Evolutionary conservation across 306 rosid species (phyloP).

Genomic region (Clitoria ternatea): DNA sequence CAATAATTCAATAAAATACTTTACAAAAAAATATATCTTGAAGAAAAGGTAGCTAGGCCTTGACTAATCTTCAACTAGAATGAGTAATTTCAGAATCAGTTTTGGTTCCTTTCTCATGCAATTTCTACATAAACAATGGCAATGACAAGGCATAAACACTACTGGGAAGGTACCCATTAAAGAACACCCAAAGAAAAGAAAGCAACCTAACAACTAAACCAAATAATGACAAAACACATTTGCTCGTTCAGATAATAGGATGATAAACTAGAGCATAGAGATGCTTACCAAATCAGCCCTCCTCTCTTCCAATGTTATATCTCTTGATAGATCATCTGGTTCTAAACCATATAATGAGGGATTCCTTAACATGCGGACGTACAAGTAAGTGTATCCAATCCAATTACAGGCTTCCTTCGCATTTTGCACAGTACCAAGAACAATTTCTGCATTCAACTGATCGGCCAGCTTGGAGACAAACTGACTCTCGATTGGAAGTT

Average conservation of each 20-base stretch:
- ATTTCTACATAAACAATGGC: neutral
- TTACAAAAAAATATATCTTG: too few relatives aligned
- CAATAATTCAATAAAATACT: too few relatives aligned
- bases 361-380: conserved; percentile 73
- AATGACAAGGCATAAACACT: neutral
- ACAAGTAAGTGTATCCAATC: conserved; percentile 84
- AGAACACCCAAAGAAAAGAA: neutral
- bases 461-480: conserved; percentile 91
- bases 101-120: neutral
- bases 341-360: conserved; percentile 81
- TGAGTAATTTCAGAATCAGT: neutral
- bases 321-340: conserved; percentile 65
- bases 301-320: conserved; percentile 72
- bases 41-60: neutral
- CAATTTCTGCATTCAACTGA: conserved; percentile 89
- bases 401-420: conserved; percentile 80
- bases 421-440: conserved; percentile 91
- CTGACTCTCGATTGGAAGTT: conserved; percentile 92
- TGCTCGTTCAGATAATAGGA: neutral
- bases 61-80: neutral
- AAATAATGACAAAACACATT: neutral
- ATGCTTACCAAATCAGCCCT: conserved; percentile 86
- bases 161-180: neutral
- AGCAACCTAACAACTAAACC: neutral
- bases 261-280: neutral